Base-by-base conservation (phyloP, 805 yeast genomes). In the Wickerhamomyces sydowiorum region DNA sequence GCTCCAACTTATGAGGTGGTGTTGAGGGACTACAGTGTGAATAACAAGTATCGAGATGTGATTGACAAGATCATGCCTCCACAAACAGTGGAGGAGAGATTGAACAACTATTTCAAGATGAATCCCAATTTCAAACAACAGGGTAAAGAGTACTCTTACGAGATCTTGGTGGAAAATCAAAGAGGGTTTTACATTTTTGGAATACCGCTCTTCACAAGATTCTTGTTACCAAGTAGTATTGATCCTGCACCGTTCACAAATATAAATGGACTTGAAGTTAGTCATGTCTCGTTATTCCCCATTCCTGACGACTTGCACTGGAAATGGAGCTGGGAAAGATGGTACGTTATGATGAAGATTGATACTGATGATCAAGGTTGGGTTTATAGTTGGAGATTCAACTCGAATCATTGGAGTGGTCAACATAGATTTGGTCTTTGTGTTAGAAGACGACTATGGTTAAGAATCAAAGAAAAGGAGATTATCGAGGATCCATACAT, bases 331-430 rank as follows among this genome's bases (percentile, higher is more conserved):
- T 82, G 89, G 88, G 68, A 68, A 13, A 66, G 70, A 41, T 86
- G 95, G 95, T 81, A 78, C 51, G 81, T 83, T 3, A 69, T 81
- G 44, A 82, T 86, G 91, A 59, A 64, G 5, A 62, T 64, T 32
- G 88, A 84, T 53, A 83, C 78, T 18, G 95, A 86, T 58, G 90
- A 84, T 52, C 85, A 82, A 53, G 95, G 95, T n/a, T 86, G 95
- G 95, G 57, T 72, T 25, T 86, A 86, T 54, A 70, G 84, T 43
- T 65, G 75, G 61, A 50, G 70, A 20, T 74, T 80, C 45, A 58
- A 64, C 9, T 62, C 74, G 18, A 51, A 50, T 21, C 55, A 59
- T 36, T 86, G 95, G 95, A 76, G 78, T 51, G 86, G 86, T 3
- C 76, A 73, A 52, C 67, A 71, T 37, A 67, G 69, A 48, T 64